Conservation (phyloP, 2,329 filamentous ascomycete genomes). For the Fonsecaea monophora region DNA sequence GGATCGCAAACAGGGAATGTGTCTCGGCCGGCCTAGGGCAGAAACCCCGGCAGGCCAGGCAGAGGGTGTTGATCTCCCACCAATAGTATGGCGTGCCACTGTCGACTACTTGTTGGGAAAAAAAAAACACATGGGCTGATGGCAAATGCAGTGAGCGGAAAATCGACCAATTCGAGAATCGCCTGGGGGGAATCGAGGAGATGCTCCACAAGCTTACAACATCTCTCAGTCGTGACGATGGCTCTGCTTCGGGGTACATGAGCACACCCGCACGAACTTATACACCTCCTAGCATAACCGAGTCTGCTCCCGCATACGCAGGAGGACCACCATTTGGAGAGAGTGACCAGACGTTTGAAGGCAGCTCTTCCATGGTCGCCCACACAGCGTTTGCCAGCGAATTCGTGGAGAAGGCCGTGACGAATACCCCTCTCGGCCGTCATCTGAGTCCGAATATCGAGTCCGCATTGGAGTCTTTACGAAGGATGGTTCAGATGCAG, state of each 20-base stretch:
- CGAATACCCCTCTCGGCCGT: background rate
- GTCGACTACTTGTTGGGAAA: background rate
- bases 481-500: constrained; percentile 1
- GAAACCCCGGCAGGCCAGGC: background rate
- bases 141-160: background rate
- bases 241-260: background rate
- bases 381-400: background rate
- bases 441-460: background rate
- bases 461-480: background rate
- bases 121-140: background rate
- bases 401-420: constrained; percentile 1
- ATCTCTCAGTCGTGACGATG: background rate
- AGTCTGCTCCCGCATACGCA: background rate
- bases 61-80: constrained; percentile 4
- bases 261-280: background rate
- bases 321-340: background rate
- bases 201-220: constrained; percentile 3
- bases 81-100: background rate
- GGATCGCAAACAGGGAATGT: background rate
- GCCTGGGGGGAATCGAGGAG: background rate
- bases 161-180: background rate
- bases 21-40: background rate
- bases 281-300: background rate
- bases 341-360: background rate
- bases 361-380: constrained; percentile 5